Conservation (phyloP, 345 rosid species). For the Moricandia moricandioides region DNA sequence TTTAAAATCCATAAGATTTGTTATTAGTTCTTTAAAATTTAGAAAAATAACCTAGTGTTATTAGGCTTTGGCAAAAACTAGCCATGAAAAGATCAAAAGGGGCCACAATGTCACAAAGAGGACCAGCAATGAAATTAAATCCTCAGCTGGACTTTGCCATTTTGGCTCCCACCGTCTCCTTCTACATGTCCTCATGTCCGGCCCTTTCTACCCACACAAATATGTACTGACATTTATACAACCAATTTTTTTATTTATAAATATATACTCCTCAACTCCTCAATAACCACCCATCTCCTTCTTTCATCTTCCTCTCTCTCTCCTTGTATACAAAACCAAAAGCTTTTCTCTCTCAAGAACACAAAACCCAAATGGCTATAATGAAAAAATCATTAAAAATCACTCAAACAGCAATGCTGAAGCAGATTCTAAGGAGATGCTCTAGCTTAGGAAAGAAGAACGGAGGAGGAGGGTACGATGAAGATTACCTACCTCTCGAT, state of each 20-base stretch:
- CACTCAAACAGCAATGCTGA: constrained; percentile 53
- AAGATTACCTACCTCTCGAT: constrained; percentile 60
- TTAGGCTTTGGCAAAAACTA: background rate
- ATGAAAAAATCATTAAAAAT: constrained; percentile 49
- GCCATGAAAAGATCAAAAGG: constrained; percentile 30
- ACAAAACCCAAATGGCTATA: constrained; percentile 46
- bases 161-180: constrained; percentile 58
- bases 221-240: constrained; percentile 32
- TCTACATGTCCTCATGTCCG: constrained; percentile 37
- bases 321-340: constrained; percentile 18
- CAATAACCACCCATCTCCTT: constrained; percentile 31
- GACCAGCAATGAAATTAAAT: constrained; percentile 43
- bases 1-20: background rate
- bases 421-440: constrained; percentile 64
- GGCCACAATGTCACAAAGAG: constrained; percentile 57
- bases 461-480: constrained; percentile 39
- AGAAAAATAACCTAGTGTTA: background rate
- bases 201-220: constrained; percentile 14
- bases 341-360: constrained; percentile 12
- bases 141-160: constrained; percentile 39
- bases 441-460: constrained; percentile 66
- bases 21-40: background rate
- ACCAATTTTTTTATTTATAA: constrained; percentile 27
- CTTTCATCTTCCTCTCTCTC: constrained; percentile 11
- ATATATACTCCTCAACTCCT: constrained; percentile 37